Evolutionary conservation across 2,329 filamentous ascomycete species (phyloP).

Genomic region (Pyrenophora tritici-repentis): DNA sequence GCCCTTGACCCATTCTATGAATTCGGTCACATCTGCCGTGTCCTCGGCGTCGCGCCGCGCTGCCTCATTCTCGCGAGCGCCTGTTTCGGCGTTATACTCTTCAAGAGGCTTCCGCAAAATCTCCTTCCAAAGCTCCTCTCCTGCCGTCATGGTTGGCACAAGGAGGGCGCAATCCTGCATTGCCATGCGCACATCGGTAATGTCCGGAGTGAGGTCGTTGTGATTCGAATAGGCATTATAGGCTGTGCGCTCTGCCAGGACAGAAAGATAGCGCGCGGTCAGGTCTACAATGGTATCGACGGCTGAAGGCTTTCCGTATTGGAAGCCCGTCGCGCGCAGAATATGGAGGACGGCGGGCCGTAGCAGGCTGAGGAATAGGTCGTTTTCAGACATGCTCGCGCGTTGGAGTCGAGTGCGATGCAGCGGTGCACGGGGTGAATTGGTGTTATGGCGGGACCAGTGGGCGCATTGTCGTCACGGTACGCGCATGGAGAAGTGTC

Average conservation of each 20-base stretch:
- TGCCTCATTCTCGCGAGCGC: conserved; percentile 50
- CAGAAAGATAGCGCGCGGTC: conserved; percentile 76
- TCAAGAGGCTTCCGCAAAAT: conserved; percentile 52
- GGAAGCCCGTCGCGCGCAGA: conserved; percentile 88
- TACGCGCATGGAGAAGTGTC: conserved; percentile 5
- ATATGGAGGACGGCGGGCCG: conserved; percentile 89
- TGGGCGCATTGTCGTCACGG: conserved; percentile 27
- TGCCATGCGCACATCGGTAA: conserved; percentile 84
- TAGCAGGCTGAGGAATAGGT: conserved; percentile 75
- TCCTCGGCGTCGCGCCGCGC: conserved; percentile 68
- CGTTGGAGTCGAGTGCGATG: conserved; percentile 4
- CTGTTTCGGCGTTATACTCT: conserved; percentile 49
- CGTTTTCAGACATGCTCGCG: conserved; percentile 46
- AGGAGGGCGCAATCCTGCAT: conserved; percentile 80
- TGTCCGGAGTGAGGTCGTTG: conserved; percentile 64
- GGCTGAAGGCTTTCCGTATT: conserved; percentile 77
- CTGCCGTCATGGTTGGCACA: conserved; percentile 66
- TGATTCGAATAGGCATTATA: conserved; percentile 73
- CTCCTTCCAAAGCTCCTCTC: conserved; percentile 70
- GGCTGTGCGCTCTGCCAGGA: conserved; percentile 75
- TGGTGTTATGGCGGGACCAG: conserved; percentile 24
- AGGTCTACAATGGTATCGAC: conserved; percentile 89
- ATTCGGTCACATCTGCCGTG: conserved; percentile 74
- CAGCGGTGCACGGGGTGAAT: conserved; percentile 23
- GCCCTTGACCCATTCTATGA: conserved; percentile 78